Base-by-base conservation (phyloP, 2,329 filamentous ascomycete genomes). In the Pseudogymnoascus destructans region DNA sequence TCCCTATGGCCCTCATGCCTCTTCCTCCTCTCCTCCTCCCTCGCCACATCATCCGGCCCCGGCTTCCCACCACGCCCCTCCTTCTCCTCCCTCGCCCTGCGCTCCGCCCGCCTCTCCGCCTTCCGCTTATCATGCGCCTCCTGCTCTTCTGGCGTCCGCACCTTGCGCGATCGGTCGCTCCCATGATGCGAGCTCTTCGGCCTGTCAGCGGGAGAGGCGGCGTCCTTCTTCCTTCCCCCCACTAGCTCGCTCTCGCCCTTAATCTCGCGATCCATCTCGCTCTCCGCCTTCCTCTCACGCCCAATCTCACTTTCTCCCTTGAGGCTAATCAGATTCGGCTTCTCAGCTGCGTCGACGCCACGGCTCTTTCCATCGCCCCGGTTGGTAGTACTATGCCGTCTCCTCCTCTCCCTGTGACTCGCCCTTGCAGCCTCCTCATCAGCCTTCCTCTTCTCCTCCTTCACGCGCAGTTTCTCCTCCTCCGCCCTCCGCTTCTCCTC, bases 51-150 rank as follows among this genome's bases (percentile, higher is more conserved):
- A 11, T 40, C 38, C 38, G 38, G 38, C 30, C 54, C 55, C 58
- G 25, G 32, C 42, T n/a, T 38, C 35, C 55, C 40, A 30, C 40
- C 21, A 6, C 25, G 32, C 33, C 55, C 23, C 35, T 38, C 23
- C 21, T 25, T 36, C 42, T 52, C 49, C 33, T 40, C 54, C 27
- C 56, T 32, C 55, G 13, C 38, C 55, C 23, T 54, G 5, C 46
- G 46, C 17, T 54, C 61, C 17, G 61, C 61, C 19, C 63, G 58
- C 25, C 63, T 60, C 32, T 65, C 65, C 7, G 63, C 64, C 59
- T 67, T 69, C 5, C 66, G 61, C 36, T 61, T 62, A 4, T 68
- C 67, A 57, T 68, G 66, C 15, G 64, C 67, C 42, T 62, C 63
- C 60, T 69, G 65, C 54, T 69, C 66, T 40, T 67, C 65, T 2